Base-by-base conservation (phyloP, 2,329 filamentous ascomycete species). In the Endoconidiophora laricicola region DNA sequence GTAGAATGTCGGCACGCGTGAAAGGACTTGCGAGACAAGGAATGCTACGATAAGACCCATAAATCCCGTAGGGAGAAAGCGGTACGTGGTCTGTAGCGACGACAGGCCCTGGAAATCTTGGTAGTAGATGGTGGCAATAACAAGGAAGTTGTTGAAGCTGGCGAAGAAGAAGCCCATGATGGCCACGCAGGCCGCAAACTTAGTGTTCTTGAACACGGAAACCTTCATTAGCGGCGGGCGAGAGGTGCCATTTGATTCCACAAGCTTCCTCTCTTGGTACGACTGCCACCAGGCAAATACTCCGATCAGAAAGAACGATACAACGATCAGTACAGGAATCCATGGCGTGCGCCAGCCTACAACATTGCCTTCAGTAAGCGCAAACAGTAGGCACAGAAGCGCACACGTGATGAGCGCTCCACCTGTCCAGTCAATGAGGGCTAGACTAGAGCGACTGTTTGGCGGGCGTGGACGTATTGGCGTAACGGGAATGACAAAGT, bases 51-150 rank as follows among this genome's bases (percentile, higher is more conserved):
- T 55, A 3, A 76, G 60, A 5, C 81, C 80, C 6, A 67, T 67
- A 0, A 79, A 66, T 7, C 80, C 80, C 0, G 75, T 80, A 0
- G 81, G 80, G 6, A 85, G 67, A 60, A 83, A 85, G 2, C 79
- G 76, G 6, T 84, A 60, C 10, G 79, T 82, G 0, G 80, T 83
- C 55, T 82, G 72, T n/a, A 83, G 65, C 0, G 78, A 67, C 0
- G 68, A 70, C 1, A 78, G 67, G 0, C 70, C 73, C 56, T 80
- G 78, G 59, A 74, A 83, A 55, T 79, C 72, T 61, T 85, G 81
- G 62, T 76, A 84, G 62, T 76, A 82, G 61, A 80, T 84, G 3
- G 81, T 85, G 1, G 78, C 73, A 57, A 73, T 82, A 54, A 84
- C 68, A 38, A 83, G 63, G 56, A 72, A 82, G 60, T 79, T 79